Percentiles rank a stretch among this genome's conserved stretches.
phyloP scores from a whole-genome alignment of 2,329 filamentous ascomycete species.

The Colletotrichum godetiae region DNA sequence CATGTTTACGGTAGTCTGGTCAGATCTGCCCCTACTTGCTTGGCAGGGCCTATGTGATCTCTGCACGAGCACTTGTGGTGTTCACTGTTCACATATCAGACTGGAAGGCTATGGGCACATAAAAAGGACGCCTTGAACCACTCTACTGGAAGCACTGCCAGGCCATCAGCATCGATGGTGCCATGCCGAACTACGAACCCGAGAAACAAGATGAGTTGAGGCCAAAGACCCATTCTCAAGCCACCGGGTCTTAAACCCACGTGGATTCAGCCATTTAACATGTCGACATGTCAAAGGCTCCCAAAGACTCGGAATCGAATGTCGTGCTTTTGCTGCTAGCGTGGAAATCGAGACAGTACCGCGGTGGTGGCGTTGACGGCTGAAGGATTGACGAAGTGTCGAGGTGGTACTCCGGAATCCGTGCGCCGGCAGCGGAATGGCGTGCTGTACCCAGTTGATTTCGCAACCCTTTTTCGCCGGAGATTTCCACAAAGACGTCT shows the following conservation, averaged over 20 bases:
- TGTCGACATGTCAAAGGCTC: neutral
- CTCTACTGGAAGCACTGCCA: neutral
- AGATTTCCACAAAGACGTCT: constrained; percentile 1
- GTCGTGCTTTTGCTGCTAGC: neutral
- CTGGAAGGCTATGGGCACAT: no score
- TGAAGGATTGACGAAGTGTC: neutral
- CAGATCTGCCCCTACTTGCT: no score
- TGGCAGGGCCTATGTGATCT: no score
- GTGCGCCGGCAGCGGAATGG: constrained; percentile 30
- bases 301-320: neutral
- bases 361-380: neutral
- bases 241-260: neutral
- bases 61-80: no score
- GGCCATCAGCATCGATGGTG: neutral
- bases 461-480: constrained; percentile 24
- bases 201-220: neutral
- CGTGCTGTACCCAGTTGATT: constrained; percentile 32
- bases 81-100: no score
- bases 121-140: neutral
- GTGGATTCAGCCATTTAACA: neutral
- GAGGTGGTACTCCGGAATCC: constrained; percentile 9
- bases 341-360: neutral
- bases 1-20: no score
- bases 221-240: neutral
- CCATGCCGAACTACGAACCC: neutral